Base-by-base conservation (phyloP, 208 protist species). In the Crithidia mellificae region DNA sequence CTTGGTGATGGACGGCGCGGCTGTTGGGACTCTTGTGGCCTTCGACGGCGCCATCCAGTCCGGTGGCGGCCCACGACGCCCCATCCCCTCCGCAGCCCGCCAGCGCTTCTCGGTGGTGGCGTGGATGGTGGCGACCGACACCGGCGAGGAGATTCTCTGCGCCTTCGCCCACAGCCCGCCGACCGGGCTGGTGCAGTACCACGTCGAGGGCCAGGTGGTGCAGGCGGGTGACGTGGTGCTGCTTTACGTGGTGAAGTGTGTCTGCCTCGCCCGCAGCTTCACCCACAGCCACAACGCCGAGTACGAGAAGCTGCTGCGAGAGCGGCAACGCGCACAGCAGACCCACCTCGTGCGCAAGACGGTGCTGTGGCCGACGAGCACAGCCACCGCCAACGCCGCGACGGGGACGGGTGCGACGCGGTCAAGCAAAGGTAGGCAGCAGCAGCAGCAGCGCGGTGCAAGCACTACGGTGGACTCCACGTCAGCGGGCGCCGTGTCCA, bases 161-260 rank as follows among this genome's bases (percentile, higher is more conserved):
- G 85, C 80, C 36, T 96, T 94, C 68, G 67, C 79, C 11, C 50
- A 65, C 4, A 71, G 51, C 25, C 58, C 75, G 2, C 86, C 88
- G 15, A 81, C 70, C 32, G 73, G 70, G 11, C 91, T 84, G n/a
- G 82, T 96, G 61, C 82, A 79, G 34, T 93, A 96, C 74, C 77
- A 84, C 68, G 62, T 96, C 3, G 88, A 94, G 63, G 84, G 87
- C 9, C 88, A 96, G 68, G 83, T 96, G 49, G 79, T 94, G 61
- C 73, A 68, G 41, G 68, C 44, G 30, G 74, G 67, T 36, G 27
- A 66, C 11, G 64, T 61, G 19, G 72, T 77, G 6, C 63, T 88
- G 44, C 81, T 96, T 6, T 93, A 93, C 78, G 87, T 88, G 15
- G 47, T 93, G 7, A 73, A 78, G n/a, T 89, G 80, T 61, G 76